Evolutionary conservation across 129 eudicot species (phyloP), one percentile per base, ranked within the genome.

Genomic region (Kitagawia praeruptora): DNA sequence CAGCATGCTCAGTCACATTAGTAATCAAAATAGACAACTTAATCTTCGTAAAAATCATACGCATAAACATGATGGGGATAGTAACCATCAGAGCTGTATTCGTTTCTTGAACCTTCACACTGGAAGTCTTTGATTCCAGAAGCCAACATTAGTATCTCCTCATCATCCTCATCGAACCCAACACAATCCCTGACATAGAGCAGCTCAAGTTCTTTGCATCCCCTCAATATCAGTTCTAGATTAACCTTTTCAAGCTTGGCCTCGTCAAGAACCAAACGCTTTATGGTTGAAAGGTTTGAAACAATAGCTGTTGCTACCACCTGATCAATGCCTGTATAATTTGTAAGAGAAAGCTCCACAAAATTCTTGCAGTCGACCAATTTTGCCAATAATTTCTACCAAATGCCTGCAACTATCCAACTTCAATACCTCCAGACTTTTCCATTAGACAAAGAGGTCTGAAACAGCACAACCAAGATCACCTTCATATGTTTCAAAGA

Each of bases 91-190:
- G 1, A 42, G 10, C 0, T 42, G 2, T 8, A 6, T 42, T 1
- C 10, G 10, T 42, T 8, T 6, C 8, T 42, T 42, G 45, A 42
- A 42, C 45, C 49, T 14, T 48, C 19, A 48, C 18, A 14, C 18
- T 4, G 54, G 19, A 48, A 48, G 54, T 48, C 54, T 11, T 46
- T 48, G 41, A 76, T 48, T 27, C n/a, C 63, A 28, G 79, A 76
- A 76, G 64, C 67, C 6, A 49, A 14, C 67, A 10, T 48, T 34
- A 76, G 5, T 51, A 76, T 76, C 70, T 76, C 70, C 34, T 75
- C 78, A 51, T 76, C 79, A 49, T 3, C 44, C 5, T 34, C 34
- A 49, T 58, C 5, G 14, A 76, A 76, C 13, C 67, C 64, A 15
- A 11, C 12, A n/a, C 70, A 76, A 28, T 51, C 13, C 13, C 45